These are phyloP conservation scores for Podila epicladia DNA, from an alignment of 192 early-diverging fungal species.

Conservation along the genomic window DNA sequence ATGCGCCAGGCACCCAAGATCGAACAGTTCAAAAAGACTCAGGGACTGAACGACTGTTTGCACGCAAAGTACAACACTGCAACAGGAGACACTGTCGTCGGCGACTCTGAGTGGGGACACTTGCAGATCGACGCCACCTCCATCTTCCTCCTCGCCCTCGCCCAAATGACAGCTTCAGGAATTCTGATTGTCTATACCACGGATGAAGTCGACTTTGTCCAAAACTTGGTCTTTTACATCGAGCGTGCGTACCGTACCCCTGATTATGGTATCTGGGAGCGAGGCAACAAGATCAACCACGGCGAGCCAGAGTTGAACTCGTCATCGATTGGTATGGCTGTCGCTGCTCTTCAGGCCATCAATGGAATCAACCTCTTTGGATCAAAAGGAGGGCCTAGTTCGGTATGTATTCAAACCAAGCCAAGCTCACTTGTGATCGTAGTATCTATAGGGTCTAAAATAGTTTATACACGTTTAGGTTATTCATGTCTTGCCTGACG, in stretches of 20 bases:
- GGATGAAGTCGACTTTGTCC: constrained; percentile 85
- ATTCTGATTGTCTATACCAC: constrained; percentile 76
- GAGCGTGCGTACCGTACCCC: constrained; percentile 83
- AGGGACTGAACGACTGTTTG: constrained; percentile 71
- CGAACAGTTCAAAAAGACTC: constrained; percentile 83
- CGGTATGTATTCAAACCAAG: constrained; percentile 47
- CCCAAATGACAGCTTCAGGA: constrained; percentile 84
- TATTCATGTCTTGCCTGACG: constrained; percentile 83
- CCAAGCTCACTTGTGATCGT: neutral
- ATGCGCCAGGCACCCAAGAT: constrained; percentile 86
- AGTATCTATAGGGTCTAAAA: neutral
- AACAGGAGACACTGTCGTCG: constrained; percentile 86
- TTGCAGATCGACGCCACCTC: constrained; percentile 88
- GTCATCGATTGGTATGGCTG: constrained; percentile 86
- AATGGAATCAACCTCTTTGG: constrained; percentile 88
- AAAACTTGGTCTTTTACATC: constrained; percentile 89
- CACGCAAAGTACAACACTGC: constrained; percentile 89
- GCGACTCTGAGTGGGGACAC: constrained; percentile 85
- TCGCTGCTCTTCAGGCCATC: constrained; percentile 83
- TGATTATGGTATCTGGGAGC: constrained; percentile 89
- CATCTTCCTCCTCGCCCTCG: constrained; percentile 77
- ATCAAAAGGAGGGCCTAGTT: constrained; percentile 72
- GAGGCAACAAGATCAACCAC: constrained; percentile 88
- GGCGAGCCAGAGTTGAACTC: constrained; percentile 86
- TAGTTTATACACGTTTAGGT: constrained; percentile 53